Evolutionary conservation across 306 rosid species (phyloP).

Genomic region (Dryas octopetala): DNA sequence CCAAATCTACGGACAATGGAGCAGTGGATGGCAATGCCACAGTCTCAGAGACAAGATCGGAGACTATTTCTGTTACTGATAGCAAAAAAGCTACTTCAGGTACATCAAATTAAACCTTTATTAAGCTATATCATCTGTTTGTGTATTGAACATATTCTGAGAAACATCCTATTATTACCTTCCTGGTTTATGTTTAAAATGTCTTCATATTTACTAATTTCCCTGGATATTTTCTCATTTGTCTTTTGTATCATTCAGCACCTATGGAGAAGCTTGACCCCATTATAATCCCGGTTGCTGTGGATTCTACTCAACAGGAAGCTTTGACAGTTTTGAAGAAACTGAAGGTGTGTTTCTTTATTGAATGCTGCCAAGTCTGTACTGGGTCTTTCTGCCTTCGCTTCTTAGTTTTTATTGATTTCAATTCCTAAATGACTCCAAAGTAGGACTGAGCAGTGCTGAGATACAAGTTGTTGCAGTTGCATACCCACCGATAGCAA

Average conservation of each 20-base stretch:
- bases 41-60: constrained; percentile 34
- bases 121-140: not conserved
- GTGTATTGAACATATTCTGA: not conserved
- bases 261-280: constrained; percentile 49
- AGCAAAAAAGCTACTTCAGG: constrained; percentile 37
- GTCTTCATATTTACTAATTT: not conserved
- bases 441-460: constrained; percentile 1
- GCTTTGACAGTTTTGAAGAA: constrained; percentile 67
- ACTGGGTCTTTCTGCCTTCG: not conserved
- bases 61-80: constrained; percentile 23
- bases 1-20: constrained; percentile 23
- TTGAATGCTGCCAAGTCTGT: not conserved
- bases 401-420: not conserved
- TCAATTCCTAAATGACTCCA: not conserved
- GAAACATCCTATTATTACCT: not conserved
- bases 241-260: constrained; percentile 28
- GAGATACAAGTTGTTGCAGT: not conserved
- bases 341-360: constrained; percentile 64
- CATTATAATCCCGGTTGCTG: constrained; percentile 51
- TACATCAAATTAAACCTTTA: constrained; percentile 15
- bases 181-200: not conserved
- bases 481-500: not conserved
- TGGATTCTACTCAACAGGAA: constrained; percentile 81
- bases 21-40: constrained; percentile 24
- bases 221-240: not conserved